phyloP scores from a whole-genome alignment of 2,329 filamentous ascomycete genomes.

The Septoria linicola region DNA sequence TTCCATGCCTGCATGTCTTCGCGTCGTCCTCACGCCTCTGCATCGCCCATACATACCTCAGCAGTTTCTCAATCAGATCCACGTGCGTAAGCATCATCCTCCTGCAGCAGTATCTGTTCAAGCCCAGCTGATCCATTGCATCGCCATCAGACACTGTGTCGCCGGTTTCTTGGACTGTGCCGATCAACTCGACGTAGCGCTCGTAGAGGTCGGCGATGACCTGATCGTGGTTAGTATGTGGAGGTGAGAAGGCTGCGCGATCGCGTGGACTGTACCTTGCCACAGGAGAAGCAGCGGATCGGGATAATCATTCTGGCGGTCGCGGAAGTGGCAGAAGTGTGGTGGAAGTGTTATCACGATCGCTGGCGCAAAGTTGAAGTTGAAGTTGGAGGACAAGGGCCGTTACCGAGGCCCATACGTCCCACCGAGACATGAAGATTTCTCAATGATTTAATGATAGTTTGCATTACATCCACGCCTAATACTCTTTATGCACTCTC shows the following conservation, averaged over 20 bases:
- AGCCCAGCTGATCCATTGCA: conserved; percentile 90
- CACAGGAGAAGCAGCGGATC: conserved; percentile 97
- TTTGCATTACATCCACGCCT: too few relatives aligned
- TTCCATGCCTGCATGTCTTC: not conserved
- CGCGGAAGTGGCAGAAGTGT: not conserved
- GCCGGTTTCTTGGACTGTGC: conserved; percentile 73
- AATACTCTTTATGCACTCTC: too few relatives aligned
- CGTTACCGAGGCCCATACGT: too few relatives aligned
- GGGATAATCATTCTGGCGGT: conserved; percentile 86
- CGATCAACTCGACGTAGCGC: conserved; percentile 84
- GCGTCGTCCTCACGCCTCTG: not conserved
- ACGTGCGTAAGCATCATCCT: conserved; percentile 99
- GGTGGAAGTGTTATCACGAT: not conserved
- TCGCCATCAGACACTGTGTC: conserved; percentile 62
- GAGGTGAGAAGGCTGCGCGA: not conserved
- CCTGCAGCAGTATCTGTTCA: conserved; percentile 96
- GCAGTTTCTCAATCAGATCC: conserved; percentile 95
- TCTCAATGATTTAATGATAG: too few relatives aligned
- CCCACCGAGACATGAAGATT: too few relatives aligned
- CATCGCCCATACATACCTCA: conserved; percentile 65
- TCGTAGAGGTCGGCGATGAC: conserved; percentile 98
- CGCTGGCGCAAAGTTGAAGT: conserved; percentile 14
- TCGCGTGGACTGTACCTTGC: conserved; percentile 68
- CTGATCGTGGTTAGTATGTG: conserved; percentile 48
- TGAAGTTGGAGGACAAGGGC: conserved; percentile 2